Evolutionary conservation across 1,139 yeast genomes (phyloP), one percentile per base, ranked within the genome.

Genomic region (Taiozyma sp.): DNA sequence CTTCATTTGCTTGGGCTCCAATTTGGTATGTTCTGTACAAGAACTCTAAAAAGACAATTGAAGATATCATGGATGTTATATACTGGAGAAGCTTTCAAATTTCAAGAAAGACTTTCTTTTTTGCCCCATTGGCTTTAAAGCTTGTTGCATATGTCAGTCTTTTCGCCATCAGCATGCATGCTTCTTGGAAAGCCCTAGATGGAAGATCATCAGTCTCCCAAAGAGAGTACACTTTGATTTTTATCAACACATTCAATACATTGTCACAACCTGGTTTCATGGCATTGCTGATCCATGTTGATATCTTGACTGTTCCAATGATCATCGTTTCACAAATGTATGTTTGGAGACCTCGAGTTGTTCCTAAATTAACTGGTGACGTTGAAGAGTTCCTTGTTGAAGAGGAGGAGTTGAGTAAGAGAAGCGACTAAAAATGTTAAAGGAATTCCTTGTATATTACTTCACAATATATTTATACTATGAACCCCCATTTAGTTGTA

Each of bases 1-100:
- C 29, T 45, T 45, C 47, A 38, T 19, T 46, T 7, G 24, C 42
- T 30, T 40, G 38, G 40, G n/a, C 23, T 46, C 44, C 44, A 23
- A 14, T 46, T 14, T 40, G 22, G 19, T 13, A 28, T 5, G 41
- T 46, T 23, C 32, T 29, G 12, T 28, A 30, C 34, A 40, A 46
- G 32, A 46, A 46, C 23, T 40, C 27, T 14, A 40, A 41, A 8
- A 14, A 29, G 19, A 43, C 28, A 1, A 19, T 12, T 22, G 42
- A 46, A 10, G 48, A 46, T 14, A 42, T 46, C 8, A 24, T 42
- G 22, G 48, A 46, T 19, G 28, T 34, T 8, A 9, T 27, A 2
- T 42, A 46, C 24, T 12, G 28, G 34, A 42, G 24, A 34, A 42
- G 27, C 30, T 46, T 30, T 28, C 16, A 23, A 13, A 22, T 10